Base-by-base conservation (phyloP, 305 asterid genomes). In the Fraxinus dipetala region DNA sequence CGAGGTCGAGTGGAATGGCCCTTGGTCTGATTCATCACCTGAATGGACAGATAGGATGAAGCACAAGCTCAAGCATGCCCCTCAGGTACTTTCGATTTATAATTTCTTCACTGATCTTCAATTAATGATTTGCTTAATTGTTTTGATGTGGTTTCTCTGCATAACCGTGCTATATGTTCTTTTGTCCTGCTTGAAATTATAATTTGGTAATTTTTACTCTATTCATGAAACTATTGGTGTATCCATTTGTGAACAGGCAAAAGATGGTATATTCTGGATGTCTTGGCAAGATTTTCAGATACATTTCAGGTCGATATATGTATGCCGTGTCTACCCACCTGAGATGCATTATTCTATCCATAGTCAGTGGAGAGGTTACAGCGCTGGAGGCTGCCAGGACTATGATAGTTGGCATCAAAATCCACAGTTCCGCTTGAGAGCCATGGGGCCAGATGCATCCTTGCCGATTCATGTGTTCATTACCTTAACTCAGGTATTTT, bases 211-310 rank as follows among this genome's bases (percentile, higher is more conserved):
- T 38, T 63, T 54, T 35, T 3, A 40, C 13, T 79, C 38, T 34
- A 45, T 83, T 74, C 30, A 51, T n/a, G 34, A 1, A 59, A 16
- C 59, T 31, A 35, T 75, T 83, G 45, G 74, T 40, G 43, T 35
- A 78, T 69, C 74, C 26, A 78, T 65, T 38, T 75, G n/a, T 80
- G 35, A 87, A 83, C 92, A 96, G 98, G 98, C 98, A 36, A 93
- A 91, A 79, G 98, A 96, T 63, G 98, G 99, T 56, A 96, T 96
- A 85, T 96, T 96, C 86, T 96, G 98, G 98, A 94, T 96, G 99
- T 96, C 98, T 51, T 96, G 99, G 99, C 99, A 96, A 92, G 99
- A 96, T 87, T 96, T 96, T 78, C 99, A 96, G 85, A 93, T 96
- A 80, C 99, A 96, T 83, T 96, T 96, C 89, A 90, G 98, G 83